phyloP scores from a whole-genome alignment of 805 yeast species.

The Nakazawaea pomicola region DNA sequence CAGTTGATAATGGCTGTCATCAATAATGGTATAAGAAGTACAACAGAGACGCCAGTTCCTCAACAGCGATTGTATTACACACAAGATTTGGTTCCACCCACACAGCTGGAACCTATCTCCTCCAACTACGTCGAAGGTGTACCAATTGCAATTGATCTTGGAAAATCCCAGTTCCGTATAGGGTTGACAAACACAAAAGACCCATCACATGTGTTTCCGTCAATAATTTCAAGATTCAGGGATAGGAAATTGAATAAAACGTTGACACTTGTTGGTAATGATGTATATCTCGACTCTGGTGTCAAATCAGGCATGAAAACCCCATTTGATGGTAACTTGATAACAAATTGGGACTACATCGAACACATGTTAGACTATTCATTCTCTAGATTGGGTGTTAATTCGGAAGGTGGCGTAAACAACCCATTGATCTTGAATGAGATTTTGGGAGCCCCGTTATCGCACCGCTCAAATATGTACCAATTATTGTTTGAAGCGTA shows the following conservation, averaged over 20 bases:
- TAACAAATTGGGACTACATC: slow-evolving; percentile 89
- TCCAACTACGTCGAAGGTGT: slow-evolving; percentile 42
- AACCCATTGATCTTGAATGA: slow-evolving; percentile 84
- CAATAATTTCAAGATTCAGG: slow-evolving; percentile 65
- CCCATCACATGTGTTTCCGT: slow-evolving; percentile 67
- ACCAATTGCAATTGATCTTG: slow-evolving; percentile 90
- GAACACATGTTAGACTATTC: slow-evolving; percentile 83
- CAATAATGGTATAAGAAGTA: background rate
- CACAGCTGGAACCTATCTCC: slow-evolving; percentile 40
- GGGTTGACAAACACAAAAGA: slow-evolving; percentile 45
- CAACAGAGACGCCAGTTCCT: slow-evolving; percentile 16
- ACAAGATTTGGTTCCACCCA: slow-evolving; percentile 34
- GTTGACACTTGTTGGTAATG: slow-evolving; percentile 78
- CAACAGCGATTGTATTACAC: slow-evolving; percentile 39
- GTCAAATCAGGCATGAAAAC: slow-evolving; percentile 64
- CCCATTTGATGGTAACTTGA: slow-evolving; percentile 82
- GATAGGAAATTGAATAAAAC: slow-evolving; percentile 66
- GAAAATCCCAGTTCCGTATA: slow-evolving; percentile 53
- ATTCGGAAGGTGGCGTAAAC: slow-evolving; percentile 45
- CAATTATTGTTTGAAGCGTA: slow-evolving; percentile 86
- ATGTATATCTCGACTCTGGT: slow-evolving; percentile 65
- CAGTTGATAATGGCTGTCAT: background rate
- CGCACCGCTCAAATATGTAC: slow-evolving; percentile 70
- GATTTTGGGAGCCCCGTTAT: slow-evolving; percentile 60
- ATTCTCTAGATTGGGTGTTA: slow-evolving; percentile 72